Conservation (phyloP, 2,329 filamentous ascomycete genomes). For the Colletotrichum limetticola region DNA sequence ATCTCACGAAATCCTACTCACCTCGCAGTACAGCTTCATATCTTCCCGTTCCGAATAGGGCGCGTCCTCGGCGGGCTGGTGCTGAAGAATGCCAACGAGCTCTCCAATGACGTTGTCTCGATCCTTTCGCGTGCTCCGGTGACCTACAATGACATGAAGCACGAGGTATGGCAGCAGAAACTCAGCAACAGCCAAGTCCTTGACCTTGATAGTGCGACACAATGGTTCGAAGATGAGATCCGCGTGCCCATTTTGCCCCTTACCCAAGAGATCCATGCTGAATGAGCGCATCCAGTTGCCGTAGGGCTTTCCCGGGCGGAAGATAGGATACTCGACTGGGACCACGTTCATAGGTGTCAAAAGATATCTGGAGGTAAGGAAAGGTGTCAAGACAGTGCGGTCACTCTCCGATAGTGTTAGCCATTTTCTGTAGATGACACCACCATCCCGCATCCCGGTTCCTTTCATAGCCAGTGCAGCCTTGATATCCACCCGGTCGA, state of each 20-base stretch:
- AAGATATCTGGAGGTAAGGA: conserved; percentile 84
- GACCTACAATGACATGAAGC: conserved; percentile 83
- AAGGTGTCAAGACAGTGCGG: conserved; percentile 86
- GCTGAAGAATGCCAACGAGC: conserved; percentile 77
- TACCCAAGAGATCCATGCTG: conserved; percentile 83
- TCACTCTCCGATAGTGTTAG: conserved; percentile 79
- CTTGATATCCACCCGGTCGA: conserved; percentile 81
- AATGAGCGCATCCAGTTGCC: conserved; percentile 84
- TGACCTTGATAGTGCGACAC: conserved; percentile 83
- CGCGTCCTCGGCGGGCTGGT: conserved; percentile 62
- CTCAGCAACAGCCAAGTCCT: conserved; percentile 85
- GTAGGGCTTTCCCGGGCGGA: conserved; percentile 74
- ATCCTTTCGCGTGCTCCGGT: conserved; percentile 68
- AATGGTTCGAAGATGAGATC: conserved; percentile 84
- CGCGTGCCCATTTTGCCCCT: conserved; percentile 78
- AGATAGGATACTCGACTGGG: conserved; percentile 80
- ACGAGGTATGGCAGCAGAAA: conserved; percentile 91
- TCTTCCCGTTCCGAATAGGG: conserved; percentile 76
- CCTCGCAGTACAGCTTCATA: conserved; percentile 87
- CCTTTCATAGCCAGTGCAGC: conserved; percentile 59
- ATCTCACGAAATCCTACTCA: conserved; percentile 51
- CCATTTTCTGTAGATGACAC: conserved; percentile 79
- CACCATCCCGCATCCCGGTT: conserved; percentile 56
- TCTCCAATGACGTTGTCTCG: conserved; percentile 76
- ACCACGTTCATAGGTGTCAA: conserved; percentile 71